Conservation (phyloP, 371 early-diverging fungal genomes). For the Gilbertella persicaria region DNA sequence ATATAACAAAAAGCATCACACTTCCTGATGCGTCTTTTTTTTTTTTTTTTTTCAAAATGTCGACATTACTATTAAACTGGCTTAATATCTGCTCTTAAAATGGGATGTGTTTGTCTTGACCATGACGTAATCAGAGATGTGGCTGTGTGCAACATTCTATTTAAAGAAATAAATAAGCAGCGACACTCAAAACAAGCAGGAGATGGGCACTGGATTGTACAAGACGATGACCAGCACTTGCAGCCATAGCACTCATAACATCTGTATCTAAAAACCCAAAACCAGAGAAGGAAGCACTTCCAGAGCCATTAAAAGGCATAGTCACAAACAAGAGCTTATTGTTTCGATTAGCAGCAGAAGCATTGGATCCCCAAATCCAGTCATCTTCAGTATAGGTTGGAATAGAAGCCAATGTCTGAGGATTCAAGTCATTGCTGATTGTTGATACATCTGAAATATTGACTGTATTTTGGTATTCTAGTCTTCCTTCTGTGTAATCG, state of each 20-base stretch:
- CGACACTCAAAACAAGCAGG: background rate
- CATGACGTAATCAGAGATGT: no score
- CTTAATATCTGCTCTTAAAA: no score
- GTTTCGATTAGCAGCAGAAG: conserved; percentile 9
- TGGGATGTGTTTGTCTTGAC: no score
- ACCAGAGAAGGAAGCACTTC: conserved; percentile 25
- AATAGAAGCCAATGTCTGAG: conserved; percentile 2
- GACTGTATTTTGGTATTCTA: conserved; percentile 40
- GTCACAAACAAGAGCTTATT: conserved; percentile 22
- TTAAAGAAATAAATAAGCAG: background rate
- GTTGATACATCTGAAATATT: conserved; percentile 23
- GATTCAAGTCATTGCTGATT: background rate
- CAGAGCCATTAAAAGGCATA: conserved; percentile 11
- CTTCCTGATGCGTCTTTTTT: no score
- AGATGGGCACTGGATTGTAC: no score
- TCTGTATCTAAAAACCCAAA: conserved; percentile 44
- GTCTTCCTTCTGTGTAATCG: conserved; percentile 40
- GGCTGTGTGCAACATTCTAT: background rate
- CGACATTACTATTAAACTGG: no score
- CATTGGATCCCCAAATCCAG: conserved; percentile 33
- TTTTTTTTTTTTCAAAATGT: no score
- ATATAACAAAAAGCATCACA: no score
- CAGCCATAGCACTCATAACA: conserved; percentile 36
- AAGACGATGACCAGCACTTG: background rate
- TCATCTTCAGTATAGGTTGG: conserved; percentile 12